Evolutionary conservation across 2,329 filamentous ascomycete genomes (phyloP), one percentile per base, ranked within the genome.

Genomic region (Thelonectria olida): DNA sequence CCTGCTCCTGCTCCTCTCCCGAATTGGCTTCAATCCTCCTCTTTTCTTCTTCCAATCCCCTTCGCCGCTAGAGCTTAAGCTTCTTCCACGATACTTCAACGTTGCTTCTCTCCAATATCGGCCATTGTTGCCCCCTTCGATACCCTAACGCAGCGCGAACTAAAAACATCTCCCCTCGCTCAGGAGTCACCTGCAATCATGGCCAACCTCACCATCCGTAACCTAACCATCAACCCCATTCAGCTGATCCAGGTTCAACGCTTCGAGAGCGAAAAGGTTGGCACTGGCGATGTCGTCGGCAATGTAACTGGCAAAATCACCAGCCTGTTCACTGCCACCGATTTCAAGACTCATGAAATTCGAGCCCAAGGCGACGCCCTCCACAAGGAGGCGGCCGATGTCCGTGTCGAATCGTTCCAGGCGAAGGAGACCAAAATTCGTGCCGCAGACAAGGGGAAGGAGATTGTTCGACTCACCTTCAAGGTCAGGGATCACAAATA

Each of bases 391-490:
- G 85, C 91, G 66, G 80, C 92, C 45, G 83, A 85, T 9, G 78
- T 96, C 28, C 78, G 77, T 23, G 76, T 96, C 58, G 84, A 85
- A 6, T 86, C 92, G 5, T 97, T 96, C 76, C 82, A 86, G 65
- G 86, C 86, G 8, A 81, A 84, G 63, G 80, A 79, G 38, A 74
- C 75, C 25, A 84, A 90, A 23, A 82, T 95, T 72, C 81, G 83
- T 63, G 74, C 85, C 5, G 83, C 86, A 39, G 84, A 89, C 52
- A 80, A 84, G 27, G 82, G 81, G 27, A 85, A 84, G 52, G 90
- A 95, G 71, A 84, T 91, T 12, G 73, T 96, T 48, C 90, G 92
- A 31, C 81, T 97, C 58, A 92, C 88, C 2, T 90, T 98, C 71
- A 85, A 90, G 69, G 84, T 84, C 67, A 83, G 86, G 65, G 56